Conservation (phyloP, 257 asterid species). For the Ocimum tenuiflorum region DNA sequence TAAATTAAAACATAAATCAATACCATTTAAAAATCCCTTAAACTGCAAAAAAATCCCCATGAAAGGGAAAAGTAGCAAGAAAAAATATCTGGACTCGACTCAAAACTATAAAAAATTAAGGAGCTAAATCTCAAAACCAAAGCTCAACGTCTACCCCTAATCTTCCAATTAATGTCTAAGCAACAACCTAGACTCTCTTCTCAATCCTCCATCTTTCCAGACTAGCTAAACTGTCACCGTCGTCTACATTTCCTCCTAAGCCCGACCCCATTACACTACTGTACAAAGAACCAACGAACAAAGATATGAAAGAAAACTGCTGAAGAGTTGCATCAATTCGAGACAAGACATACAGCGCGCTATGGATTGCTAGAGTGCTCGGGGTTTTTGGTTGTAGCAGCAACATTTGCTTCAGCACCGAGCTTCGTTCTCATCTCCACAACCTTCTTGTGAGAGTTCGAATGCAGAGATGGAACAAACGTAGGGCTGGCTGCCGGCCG, state of each 20-base stretch:
- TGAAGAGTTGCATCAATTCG: neutral
- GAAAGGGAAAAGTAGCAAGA: neutral
- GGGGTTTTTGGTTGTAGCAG: conserved; percentile 7
- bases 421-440: no score
- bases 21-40: no score
- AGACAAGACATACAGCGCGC: neutral
- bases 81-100: conserved; percentile 8
- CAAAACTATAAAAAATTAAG: conserved; percentile 1
- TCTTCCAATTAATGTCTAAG: conserved; percentile 20
- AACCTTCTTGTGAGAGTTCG: no score
- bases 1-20: no score
- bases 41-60: neutral
- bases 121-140: conserved; percentile 5
- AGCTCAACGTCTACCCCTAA: conserved; percentile 32
- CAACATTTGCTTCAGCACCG: no score
- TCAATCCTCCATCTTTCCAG: conserved; percentile 10
- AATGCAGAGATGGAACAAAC: no score
- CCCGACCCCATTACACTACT: conserved; percentile 25
- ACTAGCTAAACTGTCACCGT: conserved; percentile 20
- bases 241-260: conserved; percentile 18
- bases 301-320: conserved; percentile 22
- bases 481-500: no score
- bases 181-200: conserved; percentile 23
- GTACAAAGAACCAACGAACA: conserved; percentile 45
- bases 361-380: neutral